Evolutionary conservation across 305 asterid genomes (phyloP), one percentile per base, ranked within the genome.

Genomic region (Petunia hybrid): DNA sequence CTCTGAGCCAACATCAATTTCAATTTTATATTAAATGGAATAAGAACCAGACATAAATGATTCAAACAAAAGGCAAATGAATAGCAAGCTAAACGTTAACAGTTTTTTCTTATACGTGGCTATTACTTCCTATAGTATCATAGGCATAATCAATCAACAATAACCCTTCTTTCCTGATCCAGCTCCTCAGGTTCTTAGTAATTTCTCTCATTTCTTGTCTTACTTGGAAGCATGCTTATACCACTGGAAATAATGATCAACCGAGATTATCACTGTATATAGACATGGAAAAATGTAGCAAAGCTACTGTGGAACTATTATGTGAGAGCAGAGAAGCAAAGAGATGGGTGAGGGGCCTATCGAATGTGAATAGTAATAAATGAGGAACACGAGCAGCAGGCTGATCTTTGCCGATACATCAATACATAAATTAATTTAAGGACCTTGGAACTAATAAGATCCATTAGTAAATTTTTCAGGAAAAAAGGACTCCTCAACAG

Each of bases 11-110:
- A 14, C 22, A 57, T 8, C 16, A n/a, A 16, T 53, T 65, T 61
- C 16, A n/a, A 16, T 53, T 65, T 61, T 22, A 38, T 36, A 63
- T 60, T 31, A 38, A 69, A 14, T 46, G 65, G 63, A 76, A 62
- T 64, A 48, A 22, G 35, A 64, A 36, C 13, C 31, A 6, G 42
- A 78, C 4, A 3, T 5, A 46, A 46, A 74, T 42, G 68, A 14
- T 61, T 77, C 59, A 69, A 38, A 69, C 16, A 69, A 69, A 43
- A 69, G 22, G 22, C 60, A 70, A 70, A 16, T 48, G 42, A 70
- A 45, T 10, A 31, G 39, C 46, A 65, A 65, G 10, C 35, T 22
- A 22, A 22, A 22, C 31, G 31, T 22, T 22, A 22, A 22, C 31
- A 22, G 31, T 22, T 22, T 22, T 22, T 22, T 22, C 31, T 22